Evolutionary conservation across 2,329 filamentous ascomycete species (phyloP).

Genomic region (Elsinoe ampelina): DNA sequence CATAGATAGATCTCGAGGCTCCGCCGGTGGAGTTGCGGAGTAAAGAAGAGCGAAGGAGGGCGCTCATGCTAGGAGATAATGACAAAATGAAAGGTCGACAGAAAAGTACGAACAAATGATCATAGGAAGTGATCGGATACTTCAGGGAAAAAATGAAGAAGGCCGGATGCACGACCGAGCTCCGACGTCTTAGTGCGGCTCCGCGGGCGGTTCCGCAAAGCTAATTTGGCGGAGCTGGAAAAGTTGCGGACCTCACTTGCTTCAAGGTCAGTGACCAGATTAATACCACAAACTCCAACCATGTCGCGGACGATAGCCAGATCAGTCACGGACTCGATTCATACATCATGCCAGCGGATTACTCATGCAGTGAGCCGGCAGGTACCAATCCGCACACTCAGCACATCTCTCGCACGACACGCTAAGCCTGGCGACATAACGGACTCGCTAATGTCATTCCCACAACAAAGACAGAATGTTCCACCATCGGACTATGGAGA

Average conservation of each 20-base stretch:
- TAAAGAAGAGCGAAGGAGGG: conserved; percentile 20
- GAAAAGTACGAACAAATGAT: not conserved
- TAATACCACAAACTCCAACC: not conserved
- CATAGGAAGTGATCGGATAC: not conserved
- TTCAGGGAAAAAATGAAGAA: conserved; percentile 5
- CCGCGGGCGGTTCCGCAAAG: conserved; percentile 3
- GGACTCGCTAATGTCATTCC: not conserved
- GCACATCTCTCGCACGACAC: not conserved
- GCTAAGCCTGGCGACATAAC: not conserved
- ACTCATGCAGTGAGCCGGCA: not conserved
- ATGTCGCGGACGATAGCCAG: not conserved
- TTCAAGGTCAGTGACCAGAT: not conserved
- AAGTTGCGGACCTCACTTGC: conserved; percentile 1
- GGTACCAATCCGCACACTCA: not conserved
- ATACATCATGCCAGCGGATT: conserved; percentile 30
- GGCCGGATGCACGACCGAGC: not conserved
- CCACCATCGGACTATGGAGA: not conserved
- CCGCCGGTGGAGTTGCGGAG: conserved; percentile 10
- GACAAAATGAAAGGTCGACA: conserved; percentile 13
- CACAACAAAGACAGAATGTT: too few relatives aligned
- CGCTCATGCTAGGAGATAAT: conserved; percentile 35
- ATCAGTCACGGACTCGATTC: conserved; percentile 25
- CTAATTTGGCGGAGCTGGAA: conserved; percentile 1
- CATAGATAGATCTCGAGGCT: conserved; percentile 12
- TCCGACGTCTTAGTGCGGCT: conserved; percentile 9